Evolutionary conservation across 495 filamentous ascomycete species (phyloP), one percentile per base, ranked within the genome.

Genomic region (Rostrohypoxylon terebratum): DNA sequence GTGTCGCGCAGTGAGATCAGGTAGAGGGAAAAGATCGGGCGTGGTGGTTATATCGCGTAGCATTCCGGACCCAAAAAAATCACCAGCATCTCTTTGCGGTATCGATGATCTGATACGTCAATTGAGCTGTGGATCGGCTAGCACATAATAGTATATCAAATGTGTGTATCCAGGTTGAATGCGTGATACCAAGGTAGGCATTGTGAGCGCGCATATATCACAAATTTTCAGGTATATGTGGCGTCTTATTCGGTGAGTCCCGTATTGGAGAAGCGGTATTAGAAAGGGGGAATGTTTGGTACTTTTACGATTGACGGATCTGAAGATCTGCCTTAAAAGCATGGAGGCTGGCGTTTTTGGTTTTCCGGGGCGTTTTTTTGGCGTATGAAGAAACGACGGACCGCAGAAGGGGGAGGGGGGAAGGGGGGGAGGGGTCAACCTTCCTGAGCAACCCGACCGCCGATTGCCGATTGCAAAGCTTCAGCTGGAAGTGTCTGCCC

Each of bases 141-240:
- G 59, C 77, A 83, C 44, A 82, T 53, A 2, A 84, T 80, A 86
- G 59, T 77, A 83, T 48, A 82, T 53, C 3, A 84, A 76, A 2
- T 74, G 59, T 25, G 80, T 8, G 78, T 77, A 59, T 86, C 77
- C 42, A 71, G 78, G 66, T 81, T 85, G 72, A 83, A 84, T 14
- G 59, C 28, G 20, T 80, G 55, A 45, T 81, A 28, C 28, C 28
- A 28, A 28, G 28, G 28, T 28, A 80, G 0, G 66, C 34, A 71
- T 78, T 78, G n/a, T 57, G 66, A 6, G 72, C n/a, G 28, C 20
- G 45, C 65, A 69, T 73, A 8, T 45, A 31, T 28, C 28, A 28
- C 28, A 28, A 28, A 28, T 28, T 3, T 28, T 28, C n/a, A 28
- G 28, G 28, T 28, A 21, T 44, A n/a, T 25, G 34, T 5, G 11